phyloP scores from a whole-genome alignment of 1,284 basidiomycete genomes.

The Mrakiaceae sp. region DNA sequence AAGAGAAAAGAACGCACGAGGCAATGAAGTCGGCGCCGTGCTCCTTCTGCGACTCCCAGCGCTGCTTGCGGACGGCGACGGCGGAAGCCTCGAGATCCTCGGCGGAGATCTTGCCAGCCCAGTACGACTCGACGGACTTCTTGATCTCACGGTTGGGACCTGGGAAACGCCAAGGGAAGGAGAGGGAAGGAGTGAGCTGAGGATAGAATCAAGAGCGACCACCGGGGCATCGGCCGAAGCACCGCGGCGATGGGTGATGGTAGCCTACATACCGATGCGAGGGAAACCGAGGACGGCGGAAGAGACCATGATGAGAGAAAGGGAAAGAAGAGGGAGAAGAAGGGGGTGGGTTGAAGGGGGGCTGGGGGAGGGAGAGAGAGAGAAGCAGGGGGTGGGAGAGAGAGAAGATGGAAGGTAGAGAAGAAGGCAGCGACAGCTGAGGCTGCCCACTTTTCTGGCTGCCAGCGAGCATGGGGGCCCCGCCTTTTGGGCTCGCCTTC shows the following conservation, averaged over 20 bases:
- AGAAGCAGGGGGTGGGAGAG: background rate
- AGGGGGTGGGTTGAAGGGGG: background rate
- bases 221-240: conserved; percentile 5
- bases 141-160: conserved; percentile 95
- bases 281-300: conserved; percentile 95
- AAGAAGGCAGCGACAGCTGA: too few relatives aligned
- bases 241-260: background rate
- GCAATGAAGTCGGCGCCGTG: conserved; percentile 86
- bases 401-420: background rate
- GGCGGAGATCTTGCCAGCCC: conserved; percentile 83
- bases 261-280: conserved; percentile 63
- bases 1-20: conserved; percentile 47
- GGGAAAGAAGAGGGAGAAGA: background rate
- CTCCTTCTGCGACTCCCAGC: conserved; percentile 80
- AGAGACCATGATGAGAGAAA: conserved; percentile 22
- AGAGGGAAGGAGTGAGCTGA: background rate
- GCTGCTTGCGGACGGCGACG: conserved; percentile 78
- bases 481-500: too few relatives aligned
- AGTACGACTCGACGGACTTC: conserved; percentile 97
- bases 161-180: conserved; percentile 25
- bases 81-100: conserved; percentile 83
- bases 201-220: conserved; percentile 3
- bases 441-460: too few relatives aligned
- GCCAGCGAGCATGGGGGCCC: too few relatives aligned
- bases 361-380: background rate